Base-by-base conservation (phyloP, 352 stramenopile species). In the Phytophthora hybrid region DNA sequence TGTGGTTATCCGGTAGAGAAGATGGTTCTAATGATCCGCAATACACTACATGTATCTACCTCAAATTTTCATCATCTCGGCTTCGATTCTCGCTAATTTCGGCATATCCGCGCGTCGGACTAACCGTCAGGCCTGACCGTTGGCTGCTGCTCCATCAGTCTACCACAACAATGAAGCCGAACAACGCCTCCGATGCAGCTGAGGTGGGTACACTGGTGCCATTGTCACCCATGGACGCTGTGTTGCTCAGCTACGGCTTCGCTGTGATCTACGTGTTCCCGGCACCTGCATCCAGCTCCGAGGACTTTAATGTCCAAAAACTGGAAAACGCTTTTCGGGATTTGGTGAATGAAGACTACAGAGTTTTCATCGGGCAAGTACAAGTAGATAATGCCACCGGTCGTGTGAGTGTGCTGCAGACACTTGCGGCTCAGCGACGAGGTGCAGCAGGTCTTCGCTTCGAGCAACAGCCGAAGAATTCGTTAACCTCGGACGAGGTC, bases 181-280 rank as follows among this genome's bases (percentile, higher is more conserved):
- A 46, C 54, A 8, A 41, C 34, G 21, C 6, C 23, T 56, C 41
- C 3, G 8, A 1, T 16, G 2, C 58, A 11, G 7, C 7, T 41
- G 57, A 54, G 0, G 47, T 5, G 10, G 49, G 44, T 9, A 49
- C 54, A 10, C 13, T 46, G 55, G 26, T 80, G 14, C 66, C 51
- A 49, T 59, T 89, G n/a, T 83, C 82, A 10, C 75, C 75, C 34
- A 76, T 87, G 58, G 79, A 85, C 55, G 72, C 77, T 7, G 68
- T 77, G 56, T 83, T 89, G 79, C 54, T 44, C 7, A 44, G 29
- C 29, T 79, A 84, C 58, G 64, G 67, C 23, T 70, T 89, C 47
- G 77, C 65, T 16, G 69, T 84, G 21, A 62, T 87, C 69, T 85
- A 83, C 72, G 55, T 89, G 18, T 89, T 82, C n/a, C 76, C 66